A percentile compares a stretch with the other conserved stretches of the same genome.
phyloP scores from a whole-genome alignment of 306 rosid species.

The Quercus gilva region DNA sequence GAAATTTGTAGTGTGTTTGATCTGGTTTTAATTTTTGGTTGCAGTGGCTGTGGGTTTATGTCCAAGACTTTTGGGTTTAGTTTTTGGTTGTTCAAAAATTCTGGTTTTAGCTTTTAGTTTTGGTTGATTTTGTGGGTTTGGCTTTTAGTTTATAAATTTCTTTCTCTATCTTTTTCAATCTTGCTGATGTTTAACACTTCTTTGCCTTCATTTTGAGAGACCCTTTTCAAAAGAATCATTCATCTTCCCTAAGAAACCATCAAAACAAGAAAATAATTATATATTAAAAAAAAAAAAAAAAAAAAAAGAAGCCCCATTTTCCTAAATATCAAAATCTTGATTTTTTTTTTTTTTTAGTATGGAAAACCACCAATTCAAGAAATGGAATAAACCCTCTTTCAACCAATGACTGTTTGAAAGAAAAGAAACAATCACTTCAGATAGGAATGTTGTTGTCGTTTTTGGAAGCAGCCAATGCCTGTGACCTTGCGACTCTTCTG shows the following conservation, averaged over 20 bases:
- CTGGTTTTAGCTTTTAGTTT: too few species aligned
- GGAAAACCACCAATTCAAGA: background rate
- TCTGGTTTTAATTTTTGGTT: too few species aligned
- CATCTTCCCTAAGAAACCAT: constrained; percentile 33
- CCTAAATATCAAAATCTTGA: background rate
- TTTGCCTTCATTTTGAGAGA: constrained; percentile 40
- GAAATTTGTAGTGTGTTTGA: too few species aligned
- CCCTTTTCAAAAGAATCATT: constrained; percentile 49
- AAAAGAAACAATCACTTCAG: constrained; percentile 50
- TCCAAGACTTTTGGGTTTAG: too few species aligned
- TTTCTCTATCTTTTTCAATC: constrained; percentile 33
- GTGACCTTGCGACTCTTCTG: constrained; percentile 77
- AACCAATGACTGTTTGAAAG: background rate
- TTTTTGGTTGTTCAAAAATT: too few species aligned
- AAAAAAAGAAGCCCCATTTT: too few species aligned
- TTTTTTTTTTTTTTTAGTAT: background rate
- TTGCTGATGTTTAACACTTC: constrained; percentile 45
- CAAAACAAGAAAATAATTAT: background rate
- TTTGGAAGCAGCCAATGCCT: constrained; percentile 21
- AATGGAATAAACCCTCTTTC: background rate
- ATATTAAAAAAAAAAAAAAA: background rate
- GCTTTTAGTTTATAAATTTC: too few species aligned
- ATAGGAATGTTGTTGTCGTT: constrained; percentile 24
- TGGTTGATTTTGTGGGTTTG: too few species aligned
- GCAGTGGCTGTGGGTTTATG: too few species aligned